These are phyloP conservation scores for Backusella australiensis DNA, from an alignment of 192 early-diverging fungal genomes.

Conservation along the genomic window DNA sequence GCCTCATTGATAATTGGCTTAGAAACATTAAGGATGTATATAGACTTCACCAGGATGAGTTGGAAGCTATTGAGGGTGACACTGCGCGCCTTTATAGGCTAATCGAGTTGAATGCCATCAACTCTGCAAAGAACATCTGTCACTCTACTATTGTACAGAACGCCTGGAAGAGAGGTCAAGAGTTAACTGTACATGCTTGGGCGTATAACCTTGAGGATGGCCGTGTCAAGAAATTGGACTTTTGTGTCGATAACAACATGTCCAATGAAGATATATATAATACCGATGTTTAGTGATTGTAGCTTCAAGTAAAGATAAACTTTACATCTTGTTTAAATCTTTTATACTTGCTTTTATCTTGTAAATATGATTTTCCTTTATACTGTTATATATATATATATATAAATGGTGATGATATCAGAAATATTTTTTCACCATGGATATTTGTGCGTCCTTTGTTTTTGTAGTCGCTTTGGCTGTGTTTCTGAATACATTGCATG, in stretches of 20 bases:
- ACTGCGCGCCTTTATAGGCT: slow-evolving; percentile 32
- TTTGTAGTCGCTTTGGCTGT: too few species aligned
- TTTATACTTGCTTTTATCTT: neutral
- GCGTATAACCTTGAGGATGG: slow-evolving; percentile 66
- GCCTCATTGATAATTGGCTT: slow-evolving; percentile 91
- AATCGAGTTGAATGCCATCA: slow-evolving; percentile 76
- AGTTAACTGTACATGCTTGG: slow-evolving; percentile 74
- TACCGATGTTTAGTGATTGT: neutral
- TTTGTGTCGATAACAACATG: neutral
- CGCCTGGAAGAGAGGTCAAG: slow-evolving; percentile 74
- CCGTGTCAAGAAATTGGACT: slow-evolving; percentile 7
- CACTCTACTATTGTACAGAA: slow-evolving; percentile 78
- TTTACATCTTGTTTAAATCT: neutral
- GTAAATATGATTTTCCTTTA: neutral
- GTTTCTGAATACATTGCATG: too few species aligned
- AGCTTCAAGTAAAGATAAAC: neutral
- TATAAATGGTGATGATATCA: neutral
- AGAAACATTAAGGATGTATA: slow-evolving; percentile 84
- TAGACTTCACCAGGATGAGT: slow-evolving; percentile 45
- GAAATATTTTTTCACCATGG: too few species aligned
- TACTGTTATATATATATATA: neutral
- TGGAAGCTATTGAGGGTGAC: neutral
- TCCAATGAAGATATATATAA: neutral
- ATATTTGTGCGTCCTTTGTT: too few species aligned
- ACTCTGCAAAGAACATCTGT: slow-evolving; percentile 67